Evolutionary conservation across 2,329 filamentous ascomycete species (phyloP), one percentile per base, ranked within the genome.

Genomic region (Helminthosporium solani): DNA sequence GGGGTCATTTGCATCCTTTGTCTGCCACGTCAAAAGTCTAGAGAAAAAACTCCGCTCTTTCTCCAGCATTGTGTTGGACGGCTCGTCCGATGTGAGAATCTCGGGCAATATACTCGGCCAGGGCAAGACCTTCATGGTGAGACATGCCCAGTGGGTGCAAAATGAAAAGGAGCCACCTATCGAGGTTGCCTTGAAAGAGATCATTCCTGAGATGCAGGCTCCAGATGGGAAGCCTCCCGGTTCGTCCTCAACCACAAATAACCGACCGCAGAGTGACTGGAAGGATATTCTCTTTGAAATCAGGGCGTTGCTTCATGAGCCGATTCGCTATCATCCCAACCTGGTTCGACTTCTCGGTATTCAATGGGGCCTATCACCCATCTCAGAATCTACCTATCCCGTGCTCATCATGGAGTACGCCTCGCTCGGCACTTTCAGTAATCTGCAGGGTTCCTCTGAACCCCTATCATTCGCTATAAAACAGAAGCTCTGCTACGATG

Each of bases 401-500:
- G 34, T 47, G 28, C 38, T 53, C 5, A 40, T 53, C 20, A 44
- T 53, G 38, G 50, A 53, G 25, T 50, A 44, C 33, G 43, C 44
- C 11, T 38, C 38, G 34, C 41, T 45, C 11, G 50, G 50, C 11
- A 47, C 50, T 1, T 35, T 53, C 20, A 27, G 42, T 8, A 16
- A 40, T 23, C 31, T 53, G 6, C 50, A 47, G 28, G 34, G 40
- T 8, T 47, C 47, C 1, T 44, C 35, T 7, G 18, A 14, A 14
- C 20, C 44, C 6, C 25, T 53, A 4, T 19, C 44, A 4, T 40
- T 43, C 15, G 2, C 42, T 15, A 30, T 43, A 7, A 50, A 50
- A 20, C 47, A 53, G 28, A 53, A 47, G 31, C 35, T 53, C 11
- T 50, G 47, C 44, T 46, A 50, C 23, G 50, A 53, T 31, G 47